These are phyloP conservation scores for Ogataea populi-albae DNA, from an alignment of 805 yeast species.

Conservation along the genomic window DNA sequence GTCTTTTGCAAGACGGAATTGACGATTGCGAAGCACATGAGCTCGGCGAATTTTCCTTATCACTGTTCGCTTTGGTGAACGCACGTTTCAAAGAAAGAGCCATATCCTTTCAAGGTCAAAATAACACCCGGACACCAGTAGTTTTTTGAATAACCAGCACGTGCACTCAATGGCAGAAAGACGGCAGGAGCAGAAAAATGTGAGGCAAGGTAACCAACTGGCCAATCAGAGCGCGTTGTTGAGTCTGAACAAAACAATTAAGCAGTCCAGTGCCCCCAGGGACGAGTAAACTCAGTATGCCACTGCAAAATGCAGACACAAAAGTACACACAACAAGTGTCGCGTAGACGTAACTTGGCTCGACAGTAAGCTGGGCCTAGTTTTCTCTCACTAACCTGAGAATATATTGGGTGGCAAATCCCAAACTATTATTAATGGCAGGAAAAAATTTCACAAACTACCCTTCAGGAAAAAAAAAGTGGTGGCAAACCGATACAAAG, in stretches of 20 bases:
- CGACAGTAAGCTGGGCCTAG: too few relatives aligned
- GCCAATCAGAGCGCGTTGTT: constrained; percentile 24
- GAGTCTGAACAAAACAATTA: constrained; percentile 36
- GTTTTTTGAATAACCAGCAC: constrained; percentile 2
- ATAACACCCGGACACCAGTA: constrained; percentile 11
- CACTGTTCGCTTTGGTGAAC: constrained; percentile 17
- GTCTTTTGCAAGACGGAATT: constrained; percentile 13
- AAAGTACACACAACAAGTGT: too few relatives aligned
- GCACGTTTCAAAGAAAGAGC: constrained; percentile 30
- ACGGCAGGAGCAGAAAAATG: constrained; percentile 6
- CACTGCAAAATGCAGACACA: too few relatives aligned
- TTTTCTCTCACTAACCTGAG: too few relatives aligned
- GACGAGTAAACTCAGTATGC: too few relatives aligned
- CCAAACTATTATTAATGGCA: constrained; percentile 8
- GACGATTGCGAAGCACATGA: constrained; percentile 3
- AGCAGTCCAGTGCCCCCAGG: constrained; percentile 35
- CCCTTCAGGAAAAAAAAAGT: constrained; percentile 17
- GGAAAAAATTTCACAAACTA: constrained; percentile 11
- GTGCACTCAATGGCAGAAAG: constrained; percentile 1
- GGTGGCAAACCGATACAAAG: constrained; percentile 6
- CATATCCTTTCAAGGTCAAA: too few relatives aligned
- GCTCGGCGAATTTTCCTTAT: constrained; percentile 17
- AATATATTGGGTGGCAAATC: constrained; percentile 16
- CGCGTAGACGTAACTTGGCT: too few relatives aligned
- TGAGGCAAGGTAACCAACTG: constrained; percentile 6